Conservation (phyloP, 345 rosid species). For the Trapa bicornis region DNA sequence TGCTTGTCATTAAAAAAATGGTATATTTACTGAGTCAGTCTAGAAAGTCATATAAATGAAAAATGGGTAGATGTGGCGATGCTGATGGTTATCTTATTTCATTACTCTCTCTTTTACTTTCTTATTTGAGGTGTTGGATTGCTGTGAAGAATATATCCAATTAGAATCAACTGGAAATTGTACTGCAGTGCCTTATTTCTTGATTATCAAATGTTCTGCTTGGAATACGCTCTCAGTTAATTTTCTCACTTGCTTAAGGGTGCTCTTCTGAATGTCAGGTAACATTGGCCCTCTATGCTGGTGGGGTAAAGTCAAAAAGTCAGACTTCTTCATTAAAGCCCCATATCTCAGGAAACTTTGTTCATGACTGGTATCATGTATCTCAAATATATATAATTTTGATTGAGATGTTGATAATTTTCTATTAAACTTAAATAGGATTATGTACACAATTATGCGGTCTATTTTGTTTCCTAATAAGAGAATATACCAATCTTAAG, state of each 20-base stretch:
- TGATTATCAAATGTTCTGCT: background rate
- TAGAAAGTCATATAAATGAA: background rate
- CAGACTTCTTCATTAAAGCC: constrained; percentile 68
- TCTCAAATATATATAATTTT: background rate
- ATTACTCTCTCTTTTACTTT: background rate
- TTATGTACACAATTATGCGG: background rate
- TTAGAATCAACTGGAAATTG: background rate
- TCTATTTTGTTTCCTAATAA: background rate
- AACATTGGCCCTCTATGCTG: constrained; percentile 39
- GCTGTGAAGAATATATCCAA: background rate
- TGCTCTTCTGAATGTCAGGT: constrained; percentile 26
- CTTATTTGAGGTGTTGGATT: background rate
- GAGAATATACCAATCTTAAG: background rate
- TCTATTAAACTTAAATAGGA: background rate
- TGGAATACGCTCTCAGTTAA: background rate
- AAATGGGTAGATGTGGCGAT: background rate
- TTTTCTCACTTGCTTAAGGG: background rate
- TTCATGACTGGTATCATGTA: constrained; percentile 56
- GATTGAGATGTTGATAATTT: background rate
- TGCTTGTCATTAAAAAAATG: background rate
- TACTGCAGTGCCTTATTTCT: background rate
- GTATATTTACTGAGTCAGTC: background rate
- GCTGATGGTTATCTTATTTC: background rate
- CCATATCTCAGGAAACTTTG: constrained; percentile 52
- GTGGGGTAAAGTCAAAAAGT: constrained; percentile 48